Evolutionary conservation across 108 stramenopile species (phyloP).

Genomic region (Nitzschia putrida): DNA sequence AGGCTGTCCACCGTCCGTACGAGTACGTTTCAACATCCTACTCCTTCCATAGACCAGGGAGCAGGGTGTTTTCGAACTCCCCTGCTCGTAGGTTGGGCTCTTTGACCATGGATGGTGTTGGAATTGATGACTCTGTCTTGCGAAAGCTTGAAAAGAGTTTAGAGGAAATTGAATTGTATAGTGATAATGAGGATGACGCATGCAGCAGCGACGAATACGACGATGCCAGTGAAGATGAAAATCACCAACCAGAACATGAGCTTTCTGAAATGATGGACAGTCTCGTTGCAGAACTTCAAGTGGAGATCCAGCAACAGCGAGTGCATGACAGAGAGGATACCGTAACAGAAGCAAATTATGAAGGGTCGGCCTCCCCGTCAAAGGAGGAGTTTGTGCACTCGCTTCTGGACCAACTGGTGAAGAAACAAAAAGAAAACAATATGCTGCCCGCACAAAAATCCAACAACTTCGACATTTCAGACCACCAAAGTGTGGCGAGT

Average conservation of each 20-base stretch:
- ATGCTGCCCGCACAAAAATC: too few relatives aligned
- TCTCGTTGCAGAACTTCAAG: not conserved
- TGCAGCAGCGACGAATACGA: not conserved
- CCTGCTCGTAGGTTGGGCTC: too few relatives aligned
- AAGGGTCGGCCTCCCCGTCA: not conserved
- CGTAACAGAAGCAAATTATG: not conserved
- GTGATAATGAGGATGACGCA: not conserved
- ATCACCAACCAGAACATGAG: not conserved
- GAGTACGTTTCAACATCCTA: too few relatives aligned
- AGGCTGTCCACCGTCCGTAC: too few relatives aligned
- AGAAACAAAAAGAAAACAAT: not conserved
- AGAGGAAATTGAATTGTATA: not conserved
- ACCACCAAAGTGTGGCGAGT: too few relatives aligned
- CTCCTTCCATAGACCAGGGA: too few relatives aligned
- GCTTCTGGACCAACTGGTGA: not conserved
- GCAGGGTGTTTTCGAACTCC: too few relatives aligned
- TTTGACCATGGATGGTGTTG: not conserved
- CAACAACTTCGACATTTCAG: too few relatives aligned
- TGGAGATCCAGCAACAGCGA: not conserved
- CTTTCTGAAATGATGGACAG: constrained; percentile 1
- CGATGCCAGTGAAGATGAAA: not conserved
- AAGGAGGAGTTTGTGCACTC: not conserved
- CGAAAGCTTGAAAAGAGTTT: not conserved
- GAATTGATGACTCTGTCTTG: constrained; percentile 1
- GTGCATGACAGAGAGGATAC: not conserved